Percentiles rank a stretch among this genome's conserved stretches.
Evolutionary conservation across 495 filamentous ascomycete species (phyloP).

Genomic region (Hyaloscypha bicolor): DNA sequence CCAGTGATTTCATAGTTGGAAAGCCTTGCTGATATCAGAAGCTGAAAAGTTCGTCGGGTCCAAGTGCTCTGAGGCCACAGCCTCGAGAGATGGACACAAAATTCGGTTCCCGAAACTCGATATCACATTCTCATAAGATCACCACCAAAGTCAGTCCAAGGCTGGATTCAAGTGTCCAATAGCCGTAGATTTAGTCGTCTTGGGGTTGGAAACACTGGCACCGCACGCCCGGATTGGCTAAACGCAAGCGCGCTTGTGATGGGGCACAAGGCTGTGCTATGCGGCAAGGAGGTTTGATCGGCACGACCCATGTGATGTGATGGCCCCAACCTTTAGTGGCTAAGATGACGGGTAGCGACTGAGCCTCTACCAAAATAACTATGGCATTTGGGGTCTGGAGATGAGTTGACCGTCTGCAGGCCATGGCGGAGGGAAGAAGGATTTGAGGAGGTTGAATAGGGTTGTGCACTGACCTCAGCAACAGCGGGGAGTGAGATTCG

Average conservation of each 20-base stretch:
- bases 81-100: background rate
- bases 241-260: background rate
- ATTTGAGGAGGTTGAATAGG: background rate
- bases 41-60: background rate
- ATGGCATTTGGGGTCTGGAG: background rate
- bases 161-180: background rate
- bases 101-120: background rate
- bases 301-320: background rate
- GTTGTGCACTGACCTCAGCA: background rate
- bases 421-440: background rate
- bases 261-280: slow-evolving; percentile 2
- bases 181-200: background rate
- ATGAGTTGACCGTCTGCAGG: background rate
- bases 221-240: background rate
- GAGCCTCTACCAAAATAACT: slow-evolving; percentile 3
- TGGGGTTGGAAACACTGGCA: background rate
- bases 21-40: background rate
- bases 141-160: background rate
- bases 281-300: background rate
- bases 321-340: background rate
- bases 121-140: background rate
- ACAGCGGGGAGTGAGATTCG: background rate
- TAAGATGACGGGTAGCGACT: background rate
- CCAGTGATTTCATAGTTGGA: background rate
- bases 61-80: background rate